Percentiles rank a stretch among this genome's conserved stretches.
These are phyloP conservation scores for Ceratobasidium sp. DNA, from an alignment of 1,284 basidiomycete genomes.

Conservation along the genomic window DNA sequence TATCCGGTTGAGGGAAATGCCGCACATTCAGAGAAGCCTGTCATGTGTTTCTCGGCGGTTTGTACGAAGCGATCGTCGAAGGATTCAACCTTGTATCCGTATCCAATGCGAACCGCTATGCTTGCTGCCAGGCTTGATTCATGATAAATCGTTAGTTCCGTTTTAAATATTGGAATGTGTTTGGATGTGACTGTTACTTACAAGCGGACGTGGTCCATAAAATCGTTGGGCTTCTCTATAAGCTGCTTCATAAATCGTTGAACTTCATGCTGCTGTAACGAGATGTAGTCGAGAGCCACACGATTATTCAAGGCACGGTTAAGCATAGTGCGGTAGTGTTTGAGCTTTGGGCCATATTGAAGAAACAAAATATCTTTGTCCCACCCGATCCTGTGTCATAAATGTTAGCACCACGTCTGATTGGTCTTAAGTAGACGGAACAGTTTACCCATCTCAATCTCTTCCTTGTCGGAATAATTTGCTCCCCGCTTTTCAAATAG, in stretches of 20 bases:
- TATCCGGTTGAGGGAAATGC: neutral
- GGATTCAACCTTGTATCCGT: constrained; percentile 16
- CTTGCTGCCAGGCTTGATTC: neutral
- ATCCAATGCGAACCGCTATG: constrained; percentile 6
- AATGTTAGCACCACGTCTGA: neutral
- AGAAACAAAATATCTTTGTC: constrained; percentile 4
- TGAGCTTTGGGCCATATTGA: neutral
- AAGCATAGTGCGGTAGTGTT: constrained; percentile 7
- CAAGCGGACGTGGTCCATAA: constrained; percentile 6
- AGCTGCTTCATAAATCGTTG: neutral
- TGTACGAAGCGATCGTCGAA: neutral
- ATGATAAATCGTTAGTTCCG: neutral
- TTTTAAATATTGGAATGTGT: neutral
- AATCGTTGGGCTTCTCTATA: neutral
- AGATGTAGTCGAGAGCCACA: neutral
- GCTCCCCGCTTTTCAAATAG: constrained; percentile 8
- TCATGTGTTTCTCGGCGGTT: constrained; percentile 12
- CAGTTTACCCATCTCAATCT: neutral
- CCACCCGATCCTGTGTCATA: constrained; percentile 8
- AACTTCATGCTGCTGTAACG: constrained; percentile 4
- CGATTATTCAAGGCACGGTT: constrained; percentile 17
- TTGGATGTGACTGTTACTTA: neutral
- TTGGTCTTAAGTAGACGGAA: neutral
- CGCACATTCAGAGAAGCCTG: constrained; percentile 6
- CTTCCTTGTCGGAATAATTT: neutral